A percentile compares a stretch with the other conserved stretches of the same genome.
These are phyloP conservation scores for Skeletonema costatum DNA, from an alignment of 108 stramenopile species.

Conservation along the genomic window DNA sequence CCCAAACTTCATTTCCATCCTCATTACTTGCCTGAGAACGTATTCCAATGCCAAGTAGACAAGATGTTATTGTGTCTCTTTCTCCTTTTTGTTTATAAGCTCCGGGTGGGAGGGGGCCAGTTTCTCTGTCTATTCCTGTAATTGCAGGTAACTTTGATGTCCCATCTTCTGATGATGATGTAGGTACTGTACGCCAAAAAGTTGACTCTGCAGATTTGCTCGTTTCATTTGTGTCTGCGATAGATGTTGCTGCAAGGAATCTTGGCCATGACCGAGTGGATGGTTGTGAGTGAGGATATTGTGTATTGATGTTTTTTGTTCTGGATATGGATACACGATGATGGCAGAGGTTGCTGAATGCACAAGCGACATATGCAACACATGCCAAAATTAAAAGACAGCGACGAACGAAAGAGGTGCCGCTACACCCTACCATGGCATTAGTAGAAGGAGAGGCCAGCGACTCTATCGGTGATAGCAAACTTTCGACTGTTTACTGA, in stretches of 20 bases:
- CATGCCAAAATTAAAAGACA: not conserved
- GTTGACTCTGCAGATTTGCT: slow-evolving; percentile 42
- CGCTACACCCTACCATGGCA: not conserved
- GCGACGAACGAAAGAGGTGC: not conserved
- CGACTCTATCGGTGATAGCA: no score
- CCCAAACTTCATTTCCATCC: slow-evolving; percentile 27
- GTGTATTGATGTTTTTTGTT: not conserved
- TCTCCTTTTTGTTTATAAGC: slow-evolving; percentile 27
- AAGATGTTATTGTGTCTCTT: slow-evolving; percentile 10
- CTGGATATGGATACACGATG: not conserved
- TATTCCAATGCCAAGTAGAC: slow-evolving; percentile 22
- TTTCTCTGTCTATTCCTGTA: slow-evolving; percentile 27
- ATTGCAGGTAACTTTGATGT: slow-evolving; percentile 24
- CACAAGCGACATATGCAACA: not conserved
- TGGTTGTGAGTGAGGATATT: not conserved
- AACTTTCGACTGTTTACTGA: no score
- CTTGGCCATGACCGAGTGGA: not conserved
- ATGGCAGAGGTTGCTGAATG: not conserved
- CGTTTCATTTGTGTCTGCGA: not conserved
- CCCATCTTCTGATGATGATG: not conserved
- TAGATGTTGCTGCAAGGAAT: not conserved
- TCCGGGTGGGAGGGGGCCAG: slow-evolving; percentile 37
- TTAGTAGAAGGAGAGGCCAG: no score
- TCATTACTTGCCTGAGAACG: slow-evolving; percentile 7
- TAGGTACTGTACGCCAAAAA: slow-evolving; percentile 36